Base-by-base conservation (phyloP, 1,139 yeast species). In the Kurtzmaniella natalensis region DNA sequence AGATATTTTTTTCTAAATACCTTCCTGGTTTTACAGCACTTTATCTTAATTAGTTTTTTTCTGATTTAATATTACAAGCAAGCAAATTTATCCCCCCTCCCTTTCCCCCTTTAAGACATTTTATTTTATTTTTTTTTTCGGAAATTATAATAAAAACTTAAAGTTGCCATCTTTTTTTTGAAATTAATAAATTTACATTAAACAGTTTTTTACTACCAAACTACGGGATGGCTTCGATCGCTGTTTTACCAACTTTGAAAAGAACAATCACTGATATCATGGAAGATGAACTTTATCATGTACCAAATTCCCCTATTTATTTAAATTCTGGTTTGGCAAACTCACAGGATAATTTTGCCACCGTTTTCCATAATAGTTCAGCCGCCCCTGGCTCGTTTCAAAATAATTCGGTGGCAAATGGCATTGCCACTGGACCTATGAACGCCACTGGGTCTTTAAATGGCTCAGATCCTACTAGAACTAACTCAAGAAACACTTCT, bases 211-310 rank as follows among this genome's bases (percentile, higher is more conserved):
- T n/a, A n/a, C n/a, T n/a, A n/a, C n/a, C n/a, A n/a, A n/a, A n/a
- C n/a, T n/a, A n/a, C n/a, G n/a, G 30, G 18, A 71, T 72, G 74
- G 59, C 77, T 21, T 69, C 77, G n/a, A 48, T 64, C 39, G 69
- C 72, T 4, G 60, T 62, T 18, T 59, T 67, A 42, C 76, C 76
- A 22, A 55, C 61, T 26, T 61, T 71, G 42, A 66, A 76, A 53
- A 69, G 81, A 48, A 65, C 81, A 14, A 53, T 75, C 39, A 72
- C 78, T 23, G 83, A 76, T 44, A 70, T 76, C 28, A 65, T 76
- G 64, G 85, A 78, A 40, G 88, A 81, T 43, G 87, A 81, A 48
- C 57, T 80, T 37, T 74, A 73, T 43, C 78, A 70, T 47, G 57
- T 72, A 37, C 72, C 72, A 6, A 51, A 52, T 27, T 49, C 50